Base-by-base conservation (phyloP, 768 basidiomycete species). In the Xerocomellus dryophilus region DNA sequence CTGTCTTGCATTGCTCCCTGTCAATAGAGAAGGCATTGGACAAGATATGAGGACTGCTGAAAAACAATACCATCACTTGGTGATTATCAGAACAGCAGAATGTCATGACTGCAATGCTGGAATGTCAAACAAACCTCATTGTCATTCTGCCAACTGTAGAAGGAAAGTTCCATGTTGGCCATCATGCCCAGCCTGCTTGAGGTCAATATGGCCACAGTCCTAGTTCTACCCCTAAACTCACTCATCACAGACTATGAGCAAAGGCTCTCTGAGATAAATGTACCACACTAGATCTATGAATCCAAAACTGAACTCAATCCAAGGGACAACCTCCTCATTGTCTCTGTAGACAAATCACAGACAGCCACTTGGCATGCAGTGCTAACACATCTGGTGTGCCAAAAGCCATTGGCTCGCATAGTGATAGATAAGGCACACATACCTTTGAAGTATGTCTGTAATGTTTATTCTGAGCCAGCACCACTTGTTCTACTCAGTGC, bases 341-440 rank as follows among this genome's bases (percentile, higher is more conserved):
- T 61, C 0, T 58, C 61, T 5, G 51, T 48, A 11, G 61, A 58
- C 36, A 61, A 43, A 20, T 32, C 47, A 0, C 36, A 43, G 12
- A 58, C 39, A 0, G 0, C 18, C 1, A 6, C 25, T 0, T 74
- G 63, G 61, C 15, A 15, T 1, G 11, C 39, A 2, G 35, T 47
- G 1, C 40, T 71, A 4, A 25, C 39, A 0, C 5, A 48, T 0
- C 51, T 66, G 0, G 23, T 46, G 4, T 23, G 29, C 0, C 2
- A 18, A 0, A 53, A 40, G 7, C 18, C 38, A 0, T 40, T 72
- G 0, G 34, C 55, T 0, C 55, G 62, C 0, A 35, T 50, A 0
- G 42, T 71, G 0, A 27, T 71, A 2, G 66, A 73, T 15, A 66
- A 72, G 27, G 61, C 61, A 0, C 65, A 68, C 18, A 55, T 65